Base-by-base conservation (phyloP, 2,329 filamentous ascomycete genomes). In the Tolypocladium tundrense region DNA sequence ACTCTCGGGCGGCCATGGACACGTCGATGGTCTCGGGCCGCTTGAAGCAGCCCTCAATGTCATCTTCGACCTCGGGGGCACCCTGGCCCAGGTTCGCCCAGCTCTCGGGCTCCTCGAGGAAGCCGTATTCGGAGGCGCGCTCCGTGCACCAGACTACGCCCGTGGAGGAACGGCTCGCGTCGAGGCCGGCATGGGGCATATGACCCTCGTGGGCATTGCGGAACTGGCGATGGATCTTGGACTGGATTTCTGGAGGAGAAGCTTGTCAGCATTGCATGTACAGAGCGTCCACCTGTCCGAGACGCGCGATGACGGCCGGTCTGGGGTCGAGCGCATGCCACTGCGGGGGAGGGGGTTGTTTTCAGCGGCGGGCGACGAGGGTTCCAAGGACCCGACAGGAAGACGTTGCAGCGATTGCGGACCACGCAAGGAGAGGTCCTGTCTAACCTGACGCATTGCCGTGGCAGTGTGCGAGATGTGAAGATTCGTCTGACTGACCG, bases 1-100 rank as follows among this genome's bases (percentile, higher is more conserved):
- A 97, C 74, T 97, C 93, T 69, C 92, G 81, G 45, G 88, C 88
- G 61, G 85, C 85, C 67, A 90, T 83, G 64, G 83, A 86, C 67
- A 97, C 83, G 65, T 94, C 85, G 66, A 97, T 90, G 50, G 79
- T 82, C 55, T 84, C 83, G 8, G 93, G 93, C 19, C 93, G 85
- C 66, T 87, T 80, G 71, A 97, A 97, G 75, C 89, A 94, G 59
- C 92, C 91, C 67, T 87, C 83, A 67, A 97, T 97, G 62, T 94
- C 91, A 64, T 95, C 90, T 66, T 96, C 93, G 61, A 95, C 93
- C 72, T 97, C 91, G 50, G 92, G 92, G 19, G 92, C 92, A 65
- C 92, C 92, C 76, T 97, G 93, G 39, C 93, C 93, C 56, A 97
- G 79, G 71, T 97, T 97, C 59, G 93, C 91, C 93, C 93, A 97